A percentile compares a stretch with the other conserved stretches of the same genome.
Conservation (phyloP, 1,139 yeast genomes). For the Blastobotrys elegans region DNA sequence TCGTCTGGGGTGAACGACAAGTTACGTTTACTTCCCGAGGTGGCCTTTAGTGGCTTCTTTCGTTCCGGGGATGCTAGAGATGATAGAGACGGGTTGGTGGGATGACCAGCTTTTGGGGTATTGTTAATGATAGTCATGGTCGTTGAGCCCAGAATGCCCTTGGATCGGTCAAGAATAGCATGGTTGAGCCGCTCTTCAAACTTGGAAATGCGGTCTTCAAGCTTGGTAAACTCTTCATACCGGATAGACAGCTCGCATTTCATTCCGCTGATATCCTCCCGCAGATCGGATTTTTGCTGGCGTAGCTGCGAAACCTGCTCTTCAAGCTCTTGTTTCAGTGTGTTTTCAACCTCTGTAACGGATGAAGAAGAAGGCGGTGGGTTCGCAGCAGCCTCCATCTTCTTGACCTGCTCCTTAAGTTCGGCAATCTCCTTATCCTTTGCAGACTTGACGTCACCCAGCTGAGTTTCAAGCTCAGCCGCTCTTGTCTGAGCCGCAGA, state of each 20-base stretch:
- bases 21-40: slow-evolving; percentile 22
- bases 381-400: slow-evolving; percentile 18
- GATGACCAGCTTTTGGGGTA: slow-evolving; percentile 7
- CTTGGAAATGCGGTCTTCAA: slow-evolving; percentile 28
- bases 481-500: slow-evolving; percentile 11
- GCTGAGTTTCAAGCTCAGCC: slow-evolving; percentile 7
- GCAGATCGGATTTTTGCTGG: slow-evolving; percentile 23
- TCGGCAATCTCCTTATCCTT: not conserved
- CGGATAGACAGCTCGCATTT: slow-evolving; percentile 26
- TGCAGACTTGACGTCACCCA: not conserved
- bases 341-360: not conserved
- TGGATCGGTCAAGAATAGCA: slow-evolving; percentile 31
- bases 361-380: too few relatives aligned
- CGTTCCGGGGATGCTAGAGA: slow-evolving; percentile 7
- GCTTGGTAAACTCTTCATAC: slow-evolving; percentile 26
- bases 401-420: slow-evolving; percentile 7
- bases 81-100: slow-evolving; percentile 3
- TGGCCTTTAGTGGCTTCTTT: slow-evolving; percentile 11
- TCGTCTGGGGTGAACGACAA: slow-evolving; percentile 28
- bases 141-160: slow-evolving; percentile 32
- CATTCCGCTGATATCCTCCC: slow-evolving; percentile 24
- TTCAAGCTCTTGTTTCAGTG: slow-evolving; percentile 11
- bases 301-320: slow-evolving; percentile 21
- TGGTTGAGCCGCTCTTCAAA: slow-evolving; percentile 28
- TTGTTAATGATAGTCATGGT: slow-evolving; percentile 30